These are phyloP conservation scores for Echeveria elegans DNA, from an alignment of 164 flowering plant genomes.

Conservation along the genomic window DNA sequence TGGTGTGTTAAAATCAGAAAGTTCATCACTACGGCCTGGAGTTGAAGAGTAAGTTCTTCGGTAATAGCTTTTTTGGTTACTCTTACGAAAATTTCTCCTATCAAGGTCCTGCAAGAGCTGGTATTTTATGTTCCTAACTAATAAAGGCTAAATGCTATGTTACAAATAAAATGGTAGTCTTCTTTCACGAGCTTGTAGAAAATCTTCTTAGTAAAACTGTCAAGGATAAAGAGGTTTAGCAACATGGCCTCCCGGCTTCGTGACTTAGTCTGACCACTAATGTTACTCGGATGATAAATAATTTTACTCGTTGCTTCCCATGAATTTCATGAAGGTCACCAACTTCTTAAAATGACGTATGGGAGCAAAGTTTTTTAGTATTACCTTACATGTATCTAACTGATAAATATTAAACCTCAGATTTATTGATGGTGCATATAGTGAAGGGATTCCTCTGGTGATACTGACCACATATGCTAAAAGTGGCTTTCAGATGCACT, in stretches of 20 bases:
- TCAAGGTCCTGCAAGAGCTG: not conserved
- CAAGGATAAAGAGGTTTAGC: not conserved
- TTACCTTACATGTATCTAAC: not conserved
- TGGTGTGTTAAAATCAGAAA: slow-evolving; percentile 46
- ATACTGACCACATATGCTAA: slow-evolving; percentile 55
- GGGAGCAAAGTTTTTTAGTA: not conserved
- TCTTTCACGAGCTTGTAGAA: not conserved
- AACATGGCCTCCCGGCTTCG: not conserved
- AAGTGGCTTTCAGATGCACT: slow-evolving; percentile 16
- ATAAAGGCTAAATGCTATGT: no score
- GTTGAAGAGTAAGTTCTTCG: slow-evolving; percentile 54
- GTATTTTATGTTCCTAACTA: not conserved
- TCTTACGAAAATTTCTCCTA: not conserved
- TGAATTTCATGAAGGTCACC: not conserved
- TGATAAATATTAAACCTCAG: slow-evolving; percentile 29
- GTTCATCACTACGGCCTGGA: slow-evolving; percentile 73
- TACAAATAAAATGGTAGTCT: not conserved
- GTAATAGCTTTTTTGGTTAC: not conserved
- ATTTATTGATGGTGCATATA: slow-evolving; percentile 70
- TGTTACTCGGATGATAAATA: no score
- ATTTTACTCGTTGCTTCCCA: not conserved
- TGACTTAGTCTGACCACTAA: not conserved
- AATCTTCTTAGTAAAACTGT: not conserved
- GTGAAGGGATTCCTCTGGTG: slow-evolving; percentile 57
- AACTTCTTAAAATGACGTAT: not conserved